Base-by-base conservation (phyloP, 1,139 yeast genomes). In the Tardiomyces depauwii region DNA sequence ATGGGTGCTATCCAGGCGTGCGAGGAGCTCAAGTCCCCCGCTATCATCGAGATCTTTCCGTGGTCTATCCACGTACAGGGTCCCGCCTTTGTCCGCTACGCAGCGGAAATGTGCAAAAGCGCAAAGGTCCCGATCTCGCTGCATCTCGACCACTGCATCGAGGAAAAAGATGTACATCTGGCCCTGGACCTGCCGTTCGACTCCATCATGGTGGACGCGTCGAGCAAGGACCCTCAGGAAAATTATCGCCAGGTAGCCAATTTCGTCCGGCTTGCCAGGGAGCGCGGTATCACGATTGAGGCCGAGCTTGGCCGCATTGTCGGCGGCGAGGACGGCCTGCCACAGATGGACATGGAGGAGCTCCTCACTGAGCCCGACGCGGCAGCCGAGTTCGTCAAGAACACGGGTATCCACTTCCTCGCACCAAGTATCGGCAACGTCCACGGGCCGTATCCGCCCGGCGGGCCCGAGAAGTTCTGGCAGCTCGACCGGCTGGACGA, bases 301-400 rank as follows among this genome's bases (percentile, higher is more conserved):
- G 64, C 64, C 13, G 63, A 59, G 45, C 50, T 55, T 49, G 63
- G 62, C 38, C 53, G 62, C 16, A 58, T 58, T 43, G 56, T 52
- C 42, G 62, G 62, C 28, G 57, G 57, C 27, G 62, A 58, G 39
- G 62, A 58, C 42, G 62, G 62, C 12, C 54, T 57, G n/a, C 56
- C 59, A 14, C 33, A 51, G 3, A 59, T 53, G 18, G 61, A 53
- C 32, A 52, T 57, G 49, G 58, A 55, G 43, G 59, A 59, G 4
- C 49, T 54, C 16, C 54, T 53, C 47, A 58, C 62, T 36, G 57
- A 57, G 42, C 62, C 62, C 19, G 58, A 54, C 39, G 50, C 49
- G 25, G 62, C 61, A 1, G 51, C 51, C 14, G 52, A 47, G 10
- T 58, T 56, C 44, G 50, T 58, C 41, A 40, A 42, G 11, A 47